Conservation (phyloP, 2,329 filamentous ascomycete genomes). For the Plectosphaerella sp. region DNA sequence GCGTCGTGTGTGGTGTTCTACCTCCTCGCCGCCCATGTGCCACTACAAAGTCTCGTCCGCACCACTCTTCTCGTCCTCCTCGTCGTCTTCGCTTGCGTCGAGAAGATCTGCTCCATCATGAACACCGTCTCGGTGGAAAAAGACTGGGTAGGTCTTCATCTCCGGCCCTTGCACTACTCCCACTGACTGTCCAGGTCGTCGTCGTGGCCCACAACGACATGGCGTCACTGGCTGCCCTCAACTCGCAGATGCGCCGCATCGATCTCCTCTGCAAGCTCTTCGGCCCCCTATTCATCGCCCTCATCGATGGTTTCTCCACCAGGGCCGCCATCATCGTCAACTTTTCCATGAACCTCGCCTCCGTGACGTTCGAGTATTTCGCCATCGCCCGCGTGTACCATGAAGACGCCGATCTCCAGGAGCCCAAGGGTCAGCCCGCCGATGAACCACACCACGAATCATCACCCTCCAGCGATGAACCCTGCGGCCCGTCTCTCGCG, state of each 20-base stretch:
- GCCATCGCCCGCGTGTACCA: constrained; percentile 35
- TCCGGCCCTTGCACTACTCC: background rate
- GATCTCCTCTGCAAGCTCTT: constrained; percentile 56
- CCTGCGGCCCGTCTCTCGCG: background rate
- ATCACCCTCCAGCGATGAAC: background rate
- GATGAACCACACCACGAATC: background rate
- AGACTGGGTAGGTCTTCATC: constrained; percentile 52
- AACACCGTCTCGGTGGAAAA: constrained; percentile 67
- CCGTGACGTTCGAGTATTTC: constrained; percentile 47
- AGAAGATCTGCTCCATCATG: constrained; percentile 61
- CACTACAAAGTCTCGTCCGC: background rate
- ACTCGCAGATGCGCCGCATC: constrained; percentile 58
- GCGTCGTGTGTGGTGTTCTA: constrained; percentile 5
- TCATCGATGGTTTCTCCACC: constrained; percentile 45
- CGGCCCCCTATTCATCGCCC: constrained; percentile 50
- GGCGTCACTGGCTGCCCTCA: constrained; percentile 31
- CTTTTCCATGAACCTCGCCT: constrained; percentile 43
- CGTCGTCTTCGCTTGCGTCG: constrained; percentile 40
- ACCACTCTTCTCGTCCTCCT: background rate
- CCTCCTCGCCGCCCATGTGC: constrained; percentile 1
- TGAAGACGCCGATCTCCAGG: constrained; percentile 19
- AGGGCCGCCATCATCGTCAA: constrained; percentile 42
- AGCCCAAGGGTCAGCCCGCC: constrained; percentile 9
- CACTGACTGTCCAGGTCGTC: constrained; percentile 27
- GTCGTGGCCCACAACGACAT: constrained; percentile 21